A percentile compares a stretch with the other conserved stretches of the same genome.
phyloP scores from a whole-genome alignment of 371 early-diverging fungal genomes.

The Saksenaea vasiformis region DNA sequence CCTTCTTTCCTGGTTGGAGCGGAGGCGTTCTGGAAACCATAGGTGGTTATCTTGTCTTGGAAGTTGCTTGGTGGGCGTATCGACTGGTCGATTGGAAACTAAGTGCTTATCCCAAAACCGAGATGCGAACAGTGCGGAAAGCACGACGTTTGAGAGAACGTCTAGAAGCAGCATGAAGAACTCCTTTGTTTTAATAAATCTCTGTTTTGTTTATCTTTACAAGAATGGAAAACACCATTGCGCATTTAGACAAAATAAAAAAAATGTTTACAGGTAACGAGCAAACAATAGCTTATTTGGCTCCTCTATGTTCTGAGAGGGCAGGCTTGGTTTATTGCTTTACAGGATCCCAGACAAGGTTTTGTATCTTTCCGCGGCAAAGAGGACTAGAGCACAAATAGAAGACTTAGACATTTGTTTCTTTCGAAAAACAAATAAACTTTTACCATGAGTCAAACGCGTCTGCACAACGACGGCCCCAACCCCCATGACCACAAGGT shows the following conservation, averaged over 20 bases:
- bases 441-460: constrained; percentile 41
- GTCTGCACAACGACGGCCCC: constrained; percentile 41
- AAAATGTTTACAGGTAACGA: too few species aligned
- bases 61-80: constrained; percentile 46
- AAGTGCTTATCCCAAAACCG: constrained; percentile 8
- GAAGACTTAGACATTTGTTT: not conserved
- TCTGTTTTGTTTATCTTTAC: not conserved
- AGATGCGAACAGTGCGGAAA: constrained; percentile 11
- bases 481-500: constrained; percentile 49
- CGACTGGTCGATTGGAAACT: constrained; percentile 30
- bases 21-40: constrained; percentile 39
- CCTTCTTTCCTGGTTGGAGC: constrained; percentile 50
- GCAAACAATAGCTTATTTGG: not conserved
- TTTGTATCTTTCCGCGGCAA: constrained; percentile 25
- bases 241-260: too few species aligned
- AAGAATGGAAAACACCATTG: too few species aligned
- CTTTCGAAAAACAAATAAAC: not conserved
- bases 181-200: not conserved
- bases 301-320: not conserved
- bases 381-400: constrained; percentile 24
- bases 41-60: constrained; percentile 39
- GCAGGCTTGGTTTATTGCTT: not conserved
- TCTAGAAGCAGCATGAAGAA: not conserved
- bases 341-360: constrained; percentile 1
- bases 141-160: constrained; percentile 10